Conservation (phyloP, 257 asterid genomes). For the Gentiana dahurica region DNA sequence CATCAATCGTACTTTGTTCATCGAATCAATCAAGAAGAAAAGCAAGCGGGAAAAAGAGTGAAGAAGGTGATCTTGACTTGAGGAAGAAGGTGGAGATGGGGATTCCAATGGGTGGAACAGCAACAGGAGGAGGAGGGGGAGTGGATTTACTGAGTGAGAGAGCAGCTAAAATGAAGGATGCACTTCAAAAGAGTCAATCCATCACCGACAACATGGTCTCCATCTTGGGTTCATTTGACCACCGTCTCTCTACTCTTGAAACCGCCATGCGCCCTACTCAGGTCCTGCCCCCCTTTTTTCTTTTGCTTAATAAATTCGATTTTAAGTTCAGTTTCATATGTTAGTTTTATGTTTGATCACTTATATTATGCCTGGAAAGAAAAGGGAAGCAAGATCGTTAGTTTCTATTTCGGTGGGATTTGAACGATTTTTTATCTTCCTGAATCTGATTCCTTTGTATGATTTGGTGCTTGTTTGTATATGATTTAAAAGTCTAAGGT, state of each 20-base stretch:
- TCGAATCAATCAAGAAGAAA: too few relatives aligned
- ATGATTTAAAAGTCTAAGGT: too few relatives aligned
- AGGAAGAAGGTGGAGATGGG: conserved; percentile 17
- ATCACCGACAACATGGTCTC: conserved; percentile 36
- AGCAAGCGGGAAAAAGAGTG: background rate
- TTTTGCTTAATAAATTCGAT: background rate
- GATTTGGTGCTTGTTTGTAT: too few relatives aligned
- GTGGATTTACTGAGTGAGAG: conserved; percentile 28
- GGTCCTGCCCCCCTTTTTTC: conserved; percentile 11
- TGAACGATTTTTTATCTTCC: background rate
- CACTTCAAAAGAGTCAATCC: conserved; percentile 30
- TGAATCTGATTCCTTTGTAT: conserved; percentile 14
- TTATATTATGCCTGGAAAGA: background rate
- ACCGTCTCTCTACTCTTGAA: conserved; percentile 40
- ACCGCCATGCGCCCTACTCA: conserved; percentile 48
- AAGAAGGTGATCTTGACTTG: background rate
- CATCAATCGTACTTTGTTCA: too few relatives aligned
- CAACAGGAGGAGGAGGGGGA: conserved; percentile 12
- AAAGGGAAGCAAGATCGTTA: background rate
- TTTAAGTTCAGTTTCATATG: conserved; percentile 1
- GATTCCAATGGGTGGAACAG: conserved; percentile 12
- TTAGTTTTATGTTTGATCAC: background rate
- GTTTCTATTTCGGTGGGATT: background rate
- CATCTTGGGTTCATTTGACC: conserved; percentile 37
- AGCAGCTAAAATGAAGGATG: conserved; percentile 30